Evolutionary conservation across 1,139 yeast species (phyloP).

Genomic region (Saccharomyces hybrid): DNA sequence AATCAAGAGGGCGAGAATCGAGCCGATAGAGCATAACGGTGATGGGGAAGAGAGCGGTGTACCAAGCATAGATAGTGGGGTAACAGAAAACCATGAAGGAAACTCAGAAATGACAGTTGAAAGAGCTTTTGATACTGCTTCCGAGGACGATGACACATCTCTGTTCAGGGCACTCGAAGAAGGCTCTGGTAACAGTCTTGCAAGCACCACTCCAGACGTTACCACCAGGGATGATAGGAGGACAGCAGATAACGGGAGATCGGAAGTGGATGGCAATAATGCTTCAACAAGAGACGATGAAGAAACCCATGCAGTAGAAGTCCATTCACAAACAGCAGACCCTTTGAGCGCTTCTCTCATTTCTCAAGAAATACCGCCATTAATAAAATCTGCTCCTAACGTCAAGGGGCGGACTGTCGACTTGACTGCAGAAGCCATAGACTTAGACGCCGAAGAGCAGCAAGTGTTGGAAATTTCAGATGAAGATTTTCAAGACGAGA

Average conservation of each 20-base stretch:
- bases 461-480: slow-evolving; percentile 29
- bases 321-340: neutral
- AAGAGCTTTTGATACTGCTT: neutral
- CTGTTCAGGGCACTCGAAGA: neutral
- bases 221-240: neutral
- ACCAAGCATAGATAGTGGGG: neutral
- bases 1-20: neutral
- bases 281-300: neutral
- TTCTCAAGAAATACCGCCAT: neutral
- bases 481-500: slow-evolving; percentile 15
- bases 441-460: slow-evolving; percentile 20
- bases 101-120: neutral
- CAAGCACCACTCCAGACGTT: neutral
- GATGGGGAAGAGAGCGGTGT: neutral
- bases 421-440: slow-evolving; percentile 12
- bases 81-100: neutral
- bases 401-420: neutral
- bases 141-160: neutral
- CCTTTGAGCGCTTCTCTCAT: neutral
- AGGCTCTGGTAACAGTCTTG: neutral
- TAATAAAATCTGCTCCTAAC: neutral
- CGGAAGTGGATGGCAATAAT: slow-evolving; percentile 2
- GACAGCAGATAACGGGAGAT: neutral
- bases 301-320: slow-evolving; percentile 3
- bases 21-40: neutral